phyloP scores from a whole-genome alignment of 169 alveolate genomes.

The Theileria parva region DNA sequence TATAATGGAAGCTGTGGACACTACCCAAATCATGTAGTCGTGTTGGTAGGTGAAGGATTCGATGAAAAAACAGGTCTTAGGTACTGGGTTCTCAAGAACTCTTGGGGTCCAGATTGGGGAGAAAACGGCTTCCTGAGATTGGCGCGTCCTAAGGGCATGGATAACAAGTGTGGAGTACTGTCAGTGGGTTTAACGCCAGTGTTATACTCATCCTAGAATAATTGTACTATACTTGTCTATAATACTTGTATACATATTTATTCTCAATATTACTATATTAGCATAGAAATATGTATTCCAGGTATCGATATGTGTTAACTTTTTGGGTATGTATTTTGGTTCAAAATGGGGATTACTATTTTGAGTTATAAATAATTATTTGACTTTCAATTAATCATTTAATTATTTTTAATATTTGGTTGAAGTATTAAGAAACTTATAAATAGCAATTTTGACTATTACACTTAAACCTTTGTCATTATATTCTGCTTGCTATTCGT shows the following conservation, averaged over 20 bases:
- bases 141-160: constrained; percentile 36
- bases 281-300: constrained; percentile 17
- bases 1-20: constrained; percentile 63
- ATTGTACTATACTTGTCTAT: neutral
- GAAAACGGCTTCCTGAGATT: constrained; percentile 79
- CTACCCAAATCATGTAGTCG: constrained; percentile 76
- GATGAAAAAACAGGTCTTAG: constrained; percentile 27
- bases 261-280: no score
- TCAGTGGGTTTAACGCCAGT: constrained; percentile 49
- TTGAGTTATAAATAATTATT: neutral
- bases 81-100: constrained; percentile 78
- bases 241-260: neutral
- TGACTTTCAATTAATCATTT: neutral
- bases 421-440: neutral
- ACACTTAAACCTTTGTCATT: neutral
- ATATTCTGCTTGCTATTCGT: neutral
- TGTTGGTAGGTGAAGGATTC: constrained; percentile 79
- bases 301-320: neutral
- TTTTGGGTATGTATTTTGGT: neutral
- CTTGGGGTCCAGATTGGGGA: constrained; percentile 85
- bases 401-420: neutral
- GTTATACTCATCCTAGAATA: neutral
- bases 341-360: neutral
- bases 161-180: constrained; percentile 55
- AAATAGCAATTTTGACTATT: neutral